phyloP scores from a whole-genome alignment of 345 rosid species.

The Firmiana major region DNA sequence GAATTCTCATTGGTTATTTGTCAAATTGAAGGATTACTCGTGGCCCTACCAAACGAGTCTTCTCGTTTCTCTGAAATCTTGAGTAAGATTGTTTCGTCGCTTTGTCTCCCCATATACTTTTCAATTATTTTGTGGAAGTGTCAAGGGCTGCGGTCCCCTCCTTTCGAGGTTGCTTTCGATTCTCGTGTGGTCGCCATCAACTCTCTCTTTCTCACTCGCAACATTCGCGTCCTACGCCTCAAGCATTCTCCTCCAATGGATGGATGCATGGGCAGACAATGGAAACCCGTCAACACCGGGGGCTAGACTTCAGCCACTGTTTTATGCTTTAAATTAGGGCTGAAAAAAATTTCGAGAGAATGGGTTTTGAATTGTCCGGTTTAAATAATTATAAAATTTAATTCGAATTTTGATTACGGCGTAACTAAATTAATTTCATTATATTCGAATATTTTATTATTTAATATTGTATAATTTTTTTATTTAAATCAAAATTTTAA shows the following conservation, averaged over 20 bases:
- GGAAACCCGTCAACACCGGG: background rate
- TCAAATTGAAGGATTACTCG: slow-evolving; percentile 30
- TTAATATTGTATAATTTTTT: too few relatives aligned
- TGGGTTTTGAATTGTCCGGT: too few relatives aligned
- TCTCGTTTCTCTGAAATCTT: background rate
- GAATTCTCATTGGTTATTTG: slow-evolving; percentile 34
- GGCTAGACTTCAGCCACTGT: background rate
- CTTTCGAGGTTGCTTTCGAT: background rate
- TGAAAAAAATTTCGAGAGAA: too few relatives aligned
- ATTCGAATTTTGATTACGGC: too few relatives aligned
- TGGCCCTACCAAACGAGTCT: slow-evolving; percentile 14
- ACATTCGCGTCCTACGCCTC: background rate
- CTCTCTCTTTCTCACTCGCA: background rate
- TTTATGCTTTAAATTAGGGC: background rate
- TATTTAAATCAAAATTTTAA: too few relatives aligned
- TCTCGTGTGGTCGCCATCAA: slow-evolving; percentile 8
- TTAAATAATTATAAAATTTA: too few relatives aligned
- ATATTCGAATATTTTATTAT: too few relatives aligned
- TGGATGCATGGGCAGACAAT: background rate
- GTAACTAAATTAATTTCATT: too few relatives aligned
- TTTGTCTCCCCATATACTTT: background rate
- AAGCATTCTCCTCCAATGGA: background rate
- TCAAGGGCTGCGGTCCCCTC: slow-evolving; percentile 7
- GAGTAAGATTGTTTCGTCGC: background rate
- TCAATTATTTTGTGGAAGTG: background rate